These are phyloP conservation scores for Simplicillium sp. DNA, from an alignment of 2,329 filamentous ascomycete species.

Conservation along the genomic window DNA sequence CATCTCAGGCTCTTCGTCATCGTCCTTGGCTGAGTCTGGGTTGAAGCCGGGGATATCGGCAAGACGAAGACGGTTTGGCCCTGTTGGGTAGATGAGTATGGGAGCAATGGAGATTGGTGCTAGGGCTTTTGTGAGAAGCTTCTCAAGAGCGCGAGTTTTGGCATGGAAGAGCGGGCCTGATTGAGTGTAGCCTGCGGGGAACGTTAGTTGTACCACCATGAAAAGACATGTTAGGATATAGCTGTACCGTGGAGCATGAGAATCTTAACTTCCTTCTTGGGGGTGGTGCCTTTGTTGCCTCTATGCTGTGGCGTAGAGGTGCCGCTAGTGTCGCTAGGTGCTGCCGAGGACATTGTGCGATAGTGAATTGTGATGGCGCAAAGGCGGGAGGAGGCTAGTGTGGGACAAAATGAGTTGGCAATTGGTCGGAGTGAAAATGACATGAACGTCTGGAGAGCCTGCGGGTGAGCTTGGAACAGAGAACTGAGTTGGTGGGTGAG, in stretches of 20 bases:
- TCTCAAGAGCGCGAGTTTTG: constrained; percentile 82
- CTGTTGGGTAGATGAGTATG: constrained; percentile 59
- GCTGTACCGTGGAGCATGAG: constrained; percentile 64
- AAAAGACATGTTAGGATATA: not conserved
- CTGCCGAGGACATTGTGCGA: constrained; percentile 3
- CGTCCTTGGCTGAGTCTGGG: constrained; percentile 29
- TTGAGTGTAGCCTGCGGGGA: constrained; percentile 68
- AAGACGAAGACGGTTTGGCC: constrained; percentile 51
- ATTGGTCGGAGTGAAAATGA: not conserved
- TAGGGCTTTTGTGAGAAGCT: constrained; percentile 68
- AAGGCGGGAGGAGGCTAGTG: too few relatives aligned
- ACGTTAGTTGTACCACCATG: not conserved
- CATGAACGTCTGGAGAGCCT: not conserved
- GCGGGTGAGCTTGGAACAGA: not conserved
- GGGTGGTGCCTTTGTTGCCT: constrained; percentile 13
- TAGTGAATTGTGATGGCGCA: too few relatives aligned
- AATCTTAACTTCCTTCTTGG: constrained; percentile 51
- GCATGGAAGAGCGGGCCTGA: constrained; percentile 75
- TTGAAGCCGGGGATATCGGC: constrained; percentile 62
- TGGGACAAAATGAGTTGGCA: too few relatives aligned
- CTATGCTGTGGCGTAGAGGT: not conserved
- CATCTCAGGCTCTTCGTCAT: constrained; percentile 50
- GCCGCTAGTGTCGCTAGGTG: constrained; percentile 1
- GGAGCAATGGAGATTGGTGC: constrained; percentile 43
- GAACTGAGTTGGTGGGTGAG: not conserved